These are phyloP conservation scores for Tetrastigma voinierianum DNA, from an alignment of 164 flowering plant genomes.

Conservation along the genomic window DNA sequence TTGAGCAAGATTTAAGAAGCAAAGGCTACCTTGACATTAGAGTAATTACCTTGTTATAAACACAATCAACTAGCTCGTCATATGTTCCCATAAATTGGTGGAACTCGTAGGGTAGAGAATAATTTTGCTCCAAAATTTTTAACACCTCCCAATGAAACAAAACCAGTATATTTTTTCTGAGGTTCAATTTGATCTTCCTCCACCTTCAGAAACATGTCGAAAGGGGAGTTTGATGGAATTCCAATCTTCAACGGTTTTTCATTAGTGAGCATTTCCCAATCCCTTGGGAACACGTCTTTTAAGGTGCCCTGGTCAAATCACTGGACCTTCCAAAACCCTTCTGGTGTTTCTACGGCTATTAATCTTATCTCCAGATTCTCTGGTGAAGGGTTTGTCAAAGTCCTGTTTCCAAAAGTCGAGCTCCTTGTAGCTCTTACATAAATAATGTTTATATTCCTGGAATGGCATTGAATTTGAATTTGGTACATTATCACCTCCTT, in stretches of 20 bases:
- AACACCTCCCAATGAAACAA: slow-evolving; percentile 48
- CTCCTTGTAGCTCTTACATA: slow-evolving; percentile 30
- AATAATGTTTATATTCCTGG: slow-evolving; percentile 25
- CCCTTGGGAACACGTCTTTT: slow-evolving; percentile 32
- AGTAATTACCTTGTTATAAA: slow-evolving; percentile 37
- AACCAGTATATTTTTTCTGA: slow-evolving; percentile 29
- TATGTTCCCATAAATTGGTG: slow-evolving; percentile 20
- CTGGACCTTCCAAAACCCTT: slow-evolving; percentile 2
- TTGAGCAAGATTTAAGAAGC: neutral
- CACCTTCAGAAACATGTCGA: slow-evolving; percentile 44
- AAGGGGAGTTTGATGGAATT: slow-evolving; percentile 38
- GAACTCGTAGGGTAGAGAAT: slow-evolving; percentile 32
- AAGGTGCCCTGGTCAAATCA: slow-evolving; percentile 39
- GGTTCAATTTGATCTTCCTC: neutral
- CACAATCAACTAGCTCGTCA: slow-evolving; percentile 27
- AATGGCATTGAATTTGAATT: neutral
- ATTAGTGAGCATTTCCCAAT: slow-evolving; percentile 46
- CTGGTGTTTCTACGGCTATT: neutral
- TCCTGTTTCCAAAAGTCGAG: slow-evolving; percentile 22
- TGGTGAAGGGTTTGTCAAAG: slow-evolving; percentile 2
- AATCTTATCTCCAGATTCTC: neutral
- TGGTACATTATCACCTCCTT: slow-evolving; percentile 4
- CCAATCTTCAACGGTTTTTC: slow-evolving; percentile 42
- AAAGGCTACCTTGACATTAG: neutral
- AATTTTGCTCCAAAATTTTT: slow-evolving; percentile 21